phyloP scores from a whole-genome alignment of 495 filamentous ascomycete genomes.

The Platismatia glauca region DNA sequence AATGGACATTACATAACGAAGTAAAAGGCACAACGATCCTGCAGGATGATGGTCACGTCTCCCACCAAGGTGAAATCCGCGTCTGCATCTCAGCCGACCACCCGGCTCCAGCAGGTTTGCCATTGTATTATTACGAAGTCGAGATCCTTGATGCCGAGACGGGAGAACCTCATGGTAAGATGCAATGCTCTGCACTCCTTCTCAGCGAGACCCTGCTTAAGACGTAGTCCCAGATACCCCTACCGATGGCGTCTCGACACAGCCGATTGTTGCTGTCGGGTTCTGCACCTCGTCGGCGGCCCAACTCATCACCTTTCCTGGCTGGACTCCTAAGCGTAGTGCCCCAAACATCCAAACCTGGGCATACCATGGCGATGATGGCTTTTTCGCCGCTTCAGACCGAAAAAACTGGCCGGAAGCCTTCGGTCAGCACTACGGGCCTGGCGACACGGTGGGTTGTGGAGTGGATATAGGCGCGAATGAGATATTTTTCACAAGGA shows the following conservation, averaged over 20 bases:
- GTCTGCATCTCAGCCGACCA: conserved; percentile 13
- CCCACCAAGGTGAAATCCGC: conserved; percentile 8
- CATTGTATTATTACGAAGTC: conserved; percentile 15
- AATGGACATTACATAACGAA: not conserved
- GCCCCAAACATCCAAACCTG: conserved; percentile 15
- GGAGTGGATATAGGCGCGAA: conserved; percentile 9
- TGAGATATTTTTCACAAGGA: conserved; percentile 6
- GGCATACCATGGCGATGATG: conserved; percentile 18
- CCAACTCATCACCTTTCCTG: too few relatives aligned
- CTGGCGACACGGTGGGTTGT: conserved; percentile 16
- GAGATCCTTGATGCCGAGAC: conserved; percentile 13
- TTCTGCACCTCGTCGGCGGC: too few relatives aligned
- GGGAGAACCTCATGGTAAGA: conserved; percentile 10
- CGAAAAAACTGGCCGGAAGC: conserved; percentile 7
- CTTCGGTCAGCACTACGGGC: conserved; percentile 10
- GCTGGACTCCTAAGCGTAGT: conserved; percentile 1
- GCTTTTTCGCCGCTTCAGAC: conserved; percentile 10
- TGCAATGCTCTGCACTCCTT: not conserved
- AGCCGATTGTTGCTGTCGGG: too few relatives aligned
- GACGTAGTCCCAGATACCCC: too few relatives aligned
- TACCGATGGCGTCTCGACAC: too few relatives aligned
- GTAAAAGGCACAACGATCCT: not conserved
- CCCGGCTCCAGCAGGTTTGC: conserved; percentile 11
- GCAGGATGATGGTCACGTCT: not conserved
- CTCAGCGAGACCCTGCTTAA: too few relatives aligned